Conservation (phyloP, 2,329 filamentous ascomycete species). For the Clarireedia homoeocarpa region DNA sequence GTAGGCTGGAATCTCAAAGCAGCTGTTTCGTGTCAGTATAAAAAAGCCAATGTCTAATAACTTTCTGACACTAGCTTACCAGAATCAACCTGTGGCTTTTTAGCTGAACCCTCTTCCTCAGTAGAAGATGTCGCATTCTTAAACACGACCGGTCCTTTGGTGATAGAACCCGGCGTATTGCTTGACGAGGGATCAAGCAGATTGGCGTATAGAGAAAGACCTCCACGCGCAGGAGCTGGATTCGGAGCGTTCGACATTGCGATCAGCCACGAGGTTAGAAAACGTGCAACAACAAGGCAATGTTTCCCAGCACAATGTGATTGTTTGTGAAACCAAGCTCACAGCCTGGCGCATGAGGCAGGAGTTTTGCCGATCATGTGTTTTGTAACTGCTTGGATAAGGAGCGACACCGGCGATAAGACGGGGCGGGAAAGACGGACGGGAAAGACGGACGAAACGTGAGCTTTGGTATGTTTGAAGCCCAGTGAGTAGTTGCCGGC, state of each 20-base stretch:
- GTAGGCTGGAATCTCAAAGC: slow-evolving; percentile 82
- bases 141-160: slow-evolving; percentile 67
- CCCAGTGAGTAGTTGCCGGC: background rate
- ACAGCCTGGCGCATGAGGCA: slow-evolving; percentile 12
- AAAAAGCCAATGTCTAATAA: slow-evolving; percentile 27
- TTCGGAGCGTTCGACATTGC: slow-evolving; percentile 25
- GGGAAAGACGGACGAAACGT: background rate
- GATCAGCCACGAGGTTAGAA: background rate
- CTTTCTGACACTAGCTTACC: slow-evolving; percentile 42
- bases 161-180: slow-evolving; percentile 52
- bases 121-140: slow-evolving; percentile 40
- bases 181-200: slow-evolving; percentile 59
- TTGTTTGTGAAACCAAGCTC: slow-evolving; percentile 7
- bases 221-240: slow-evolving; percentile 31
- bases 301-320: background rate
- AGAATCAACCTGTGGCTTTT: slow-evolving; percentile 51
- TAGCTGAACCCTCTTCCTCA: slow-evolving; percentile 40
- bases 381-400: background rate
- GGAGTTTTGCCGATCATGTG: background rate
- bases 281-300: background rate
- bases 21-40: slow-evolving; percentile 41
- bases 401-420: background rate
- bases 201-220: slow-evolving; percentile 76
- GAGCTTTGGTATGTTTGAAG: background rate
- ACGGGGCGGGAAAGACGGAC: background rate